Base-by-base conservation (phyloP, 148 eudicot species). In the Rheum nobile region DNA sequence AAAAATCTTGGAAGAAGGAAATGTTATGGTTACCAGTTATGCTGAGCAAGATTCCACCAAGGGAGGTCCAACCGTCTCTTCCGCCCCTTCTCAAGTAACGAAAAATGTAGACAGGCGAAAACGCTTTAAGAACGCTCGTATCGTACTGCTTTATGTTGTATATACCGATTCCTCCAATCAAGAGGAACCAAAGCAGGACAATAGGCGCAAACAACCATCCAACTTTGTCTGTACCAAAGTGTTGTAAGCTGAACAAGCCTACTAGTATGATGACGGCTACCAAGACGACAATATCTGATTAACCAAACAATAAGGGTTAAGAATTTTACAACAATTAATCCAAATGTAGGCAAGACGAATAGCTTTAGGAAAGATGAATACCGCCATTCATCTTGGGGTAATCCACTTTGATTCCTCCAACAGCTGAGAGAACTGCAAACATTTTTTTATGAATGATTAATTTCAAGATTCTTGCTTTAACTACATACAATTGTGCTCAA, bases 141-240 rank as follows among this genome's bases (percentile, higher is more conserved):
- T 91, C 96, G 70, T 89, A 75, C 75, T 87, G 88, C 80, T 88
- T 88, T 31, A 95, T 88, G 82, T 95, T 95, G 85, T 80, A 91
- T 42, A 87, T 83, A 68, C 98, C 98, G 72, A 95, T 88, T 43
- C 98, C 92, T 79, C 96, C 98, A 74, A 95, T 90, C 75, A 91
- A 73, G 43, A 95, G 85, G 85, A 95, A 90, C 98, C 98, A 95
- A 29, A 91, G 88, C 73, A 95, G 80, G 34, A 95, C 97, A 48
- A 95, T 78, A 24, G 98, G 98, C 42, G 98, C 98, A 80, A 95
- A 95, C 29, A 95, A 86, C 97, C 97, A 95, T 69, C 98, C 97
- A 71, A 95, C 98, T 84, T 80, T 95, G 77, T 91, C 98, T 0
- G 96, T 90, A 59, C 98, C 98, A 79, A 87, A 95, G 76, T 90